These are phyloP conservation scores for Alternaria gaisen DNA, from an alignment of 2,329 filamentous ascomycete genomes.

Conservation along the genomic window DNA sequence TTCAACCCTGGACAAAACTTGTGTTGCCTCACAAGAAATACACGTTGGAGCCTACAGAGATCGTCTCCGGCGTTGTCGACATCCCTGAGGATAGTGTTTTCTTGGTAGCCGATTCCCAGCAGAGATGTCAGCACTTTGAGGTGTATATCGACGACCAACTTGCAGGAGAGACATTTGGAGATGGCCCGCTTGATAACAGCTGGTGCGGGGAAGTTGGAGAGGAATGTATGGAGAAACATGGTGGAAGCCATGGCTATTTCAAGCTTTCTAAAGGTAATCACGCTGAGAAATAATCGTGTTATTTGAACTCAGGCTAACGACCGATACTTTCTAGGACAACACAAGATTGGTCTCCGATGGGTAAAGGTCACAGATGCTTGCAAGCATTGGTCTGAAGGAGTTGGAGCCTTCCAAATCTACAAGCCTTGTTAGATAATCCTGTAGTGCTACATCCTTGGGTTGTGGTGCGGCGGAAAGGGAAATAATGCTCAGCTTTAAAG, in stretches of 20 bases:
- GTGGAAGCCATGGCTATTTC: background rate
- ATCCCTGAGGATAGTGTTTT: background rate
- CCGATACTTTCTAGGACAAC: background rate
- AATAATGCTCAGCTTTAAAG: too few relatives aligned
- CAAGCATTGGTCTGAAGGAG: background rate
- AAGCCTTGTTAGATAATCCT: too few relatives aligned
- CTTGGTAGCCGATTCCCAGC: background rate
- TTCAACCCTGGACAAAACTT: background rate
- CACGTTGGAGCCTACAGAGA: background rate
- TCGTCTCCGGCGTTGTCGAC: background rate
- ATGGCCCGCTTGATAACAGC: background rate
- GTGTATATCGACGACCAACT: background rate
- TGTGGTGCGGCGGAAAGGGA: too few relatives aligned
- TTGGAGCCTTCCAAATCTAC: background rate
- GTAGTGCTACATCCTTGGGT: too few relatives aligned
- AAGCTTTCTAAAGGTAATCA: background rate
- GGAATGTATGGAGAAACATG: background rate
- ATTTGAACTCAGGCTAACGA: background rate
- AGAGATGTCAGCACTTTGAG: background rate
- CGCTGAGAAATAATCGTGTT: too few relatives aligned
- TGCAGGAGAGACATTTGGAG: background rate
- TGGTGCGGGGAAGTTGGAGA: background rate
- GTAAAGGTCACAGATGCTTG: background rate
- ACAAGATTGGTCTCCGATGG: background rate
- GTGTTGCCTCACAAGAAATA: fast-evolving